A percentile compares a stretch with the other conserved stretches of the same genome.
Evolutionary conservation across 257 asterid genomes (phyloP).

Genomic region (Solanum pimpinellifolium): DNA sequence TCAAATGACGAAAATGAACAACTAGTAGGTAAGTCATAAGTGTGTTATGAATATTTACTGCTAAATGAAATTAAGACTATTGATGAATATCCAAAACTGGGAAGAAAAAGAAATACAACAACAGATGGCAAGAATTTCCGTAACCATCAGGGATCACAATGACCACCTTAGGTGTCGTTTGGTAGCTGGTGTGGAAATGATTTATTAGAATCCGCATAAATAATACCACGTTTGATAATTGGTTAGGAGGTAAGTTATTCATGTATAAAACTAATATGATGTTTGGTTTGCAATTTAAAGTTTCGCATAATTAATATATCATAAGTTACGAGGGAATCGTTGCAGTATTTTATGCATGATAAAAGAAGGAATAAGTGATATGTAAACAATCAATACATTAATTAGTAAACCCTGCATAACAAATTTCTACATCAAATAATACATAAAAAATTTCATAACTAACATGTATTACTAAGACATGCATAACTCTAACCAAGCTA

Average conservation of each 20-base stretch:
- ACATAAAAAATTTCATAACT: neutral
- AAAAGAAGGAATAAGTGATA: neutral
- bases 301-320: neutral
- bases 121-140: neutral
- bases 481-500: neutral
- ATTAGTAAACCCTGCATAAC: neutral
- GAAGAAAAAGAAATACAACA: neutral
- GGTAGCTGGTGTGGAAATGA: neutral
- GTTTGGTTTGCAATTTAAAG: neutral
- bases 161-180: neutral
- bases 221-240: neutral
- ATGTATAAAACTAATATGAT: no score
- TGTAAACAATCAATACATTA: neutral
- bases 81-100: neutral
- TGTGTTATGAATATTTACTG: neutral
- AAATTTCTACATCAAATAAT: no score
- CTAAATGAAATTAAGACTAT: neutral
- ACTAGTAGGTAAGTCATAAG: neutral
- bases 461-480: neutral
- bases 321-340: neutral
- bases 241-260: neutral
- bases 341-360: neutral
- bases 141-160: neutral
- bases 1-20: neutral
- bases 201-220: neutral